Conservation (phyloP, 2,329 filamentous ascomycete species). For the Fusarium citri region DNA sequence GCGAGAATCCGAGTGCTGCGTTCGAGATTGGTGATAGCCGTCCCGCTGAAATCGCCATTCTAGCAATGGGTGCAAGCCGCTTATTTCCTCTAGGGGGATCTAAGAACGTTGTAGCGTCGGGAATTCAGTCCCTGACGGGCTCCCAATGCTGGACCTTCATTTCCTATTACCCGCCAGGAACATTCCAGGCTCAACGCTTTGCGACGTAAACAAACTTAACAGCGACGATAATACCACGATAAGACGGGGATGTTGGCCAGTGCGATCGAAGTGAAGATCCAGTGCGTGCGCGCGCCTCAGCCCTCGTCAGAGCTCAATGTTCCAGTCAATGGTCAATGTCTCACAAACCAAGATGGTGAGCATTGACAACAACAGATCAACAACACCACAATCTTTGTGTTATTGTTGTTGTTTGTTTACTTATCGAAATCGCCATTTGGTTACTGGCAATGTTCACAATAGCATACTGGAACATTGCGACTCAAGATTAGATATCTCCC, state of each 20-base stretch:
- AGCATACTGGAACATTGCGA: background rate
- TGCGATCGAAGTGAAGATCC: conserved; percentile 28
- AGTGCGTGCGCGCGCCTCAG: conserved; percentile 33
- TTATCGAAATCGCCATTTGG: conserved; percentile 22
- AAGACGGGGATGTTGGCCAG: conserved; percentile 20
- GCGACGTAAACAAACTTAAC: conserved; percentile 24
- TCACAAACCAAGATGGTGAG: conserved; percentile 32
- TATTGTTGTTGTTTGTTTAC: conserved; percentile 47
- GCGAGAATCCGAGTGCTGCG: conserved; percentile 43
- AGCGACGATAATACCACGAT: conserved; percentile 16
- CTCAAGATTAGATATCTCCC: background rate
- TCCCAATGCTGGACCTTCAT: conserved; percentile 40
- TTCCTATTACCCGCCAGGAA: conserved; percentile 34
- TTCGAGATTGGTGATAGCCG: conserved; percentile 47
- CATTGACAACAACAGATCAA: conserved; percentile 25
- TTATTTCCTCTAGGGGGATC: conserved; percentile 34
- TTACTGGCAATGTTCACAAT: conserved; percentile 14
- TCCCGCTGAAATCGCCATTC: conserved; percentile 36
- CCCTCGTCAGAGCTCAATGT: conserved; percentile 33
- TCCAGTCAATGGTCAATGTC: conserved; percentile 37
- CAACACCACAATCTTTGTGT: conserved; percentile 15
- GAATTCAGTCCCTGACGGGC: conserved; percentile 32
- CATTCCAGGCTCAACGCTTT: conserved; percentile 32
- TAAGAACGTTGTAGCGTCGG: conserved; percentile 28
- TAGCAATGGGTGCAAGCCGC: conserved; percentile 36